Conservation (phyloP, 805 yeast genomes). For the Lipomyces yamadae region DNA sequence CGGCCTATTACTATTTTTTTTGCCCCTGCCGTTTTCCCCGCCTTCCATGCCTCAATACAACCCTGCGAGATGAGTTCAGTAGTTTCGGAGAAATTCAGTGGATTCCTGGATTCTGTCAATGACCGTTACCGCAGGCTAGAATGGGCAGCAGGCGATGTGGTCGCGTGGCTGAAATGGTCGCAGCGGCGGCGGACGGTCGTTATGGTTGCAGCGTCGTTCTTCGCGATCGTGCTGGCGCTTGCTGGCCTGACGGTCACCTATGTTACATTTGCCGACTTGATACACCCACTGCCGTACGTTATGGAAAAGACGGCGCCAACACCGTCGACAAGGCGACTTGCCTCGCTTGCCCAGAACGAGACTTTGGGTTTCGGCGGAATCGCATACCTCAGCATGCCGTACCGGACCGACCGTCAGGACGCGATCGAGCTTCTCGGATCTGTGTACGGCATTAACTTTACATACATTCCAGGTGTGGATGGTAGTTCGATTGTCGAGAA, state of each 20-base stretch:
- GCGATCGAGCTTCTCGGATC: constrained; percentile 25
- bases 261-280: neutral
- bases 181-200: neutral
- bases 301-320: neutral
- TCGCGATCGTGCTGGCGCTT: neutral
- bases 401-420: constrained; percentile 29
- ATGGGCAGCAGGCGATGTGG: neutral
- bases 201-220: neutral
- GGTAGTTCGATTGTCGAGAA: constrained; percentile 15
- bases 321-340: neutral
- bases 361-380: constrained; percentile 31
- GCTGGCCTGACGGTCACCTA: neutral
- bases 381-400: constrained; percentile 26
- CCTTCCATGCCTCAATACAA: neutral
- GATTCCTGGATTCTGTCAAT: neutral
- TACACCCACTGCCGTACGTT: neutral
- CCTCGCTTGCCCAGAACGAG: constrained; percentile 18
- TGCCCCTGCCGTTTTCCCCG: neutral
- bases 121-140: constrained; percentile 5
- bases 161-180: neutral
- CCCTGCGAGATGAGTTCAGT: neutral
- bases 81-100: constrained; percentile 6
- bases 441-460: constrained; percentile 20
- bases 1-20: too few relatives aligned
- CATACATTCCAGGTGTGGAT: constrained; percentile 21